phyloP scores from a whole-genome alignment of 2,329 filamentous ascomycete genomes.

The Neopestalotiopsis rosae region DNA sequence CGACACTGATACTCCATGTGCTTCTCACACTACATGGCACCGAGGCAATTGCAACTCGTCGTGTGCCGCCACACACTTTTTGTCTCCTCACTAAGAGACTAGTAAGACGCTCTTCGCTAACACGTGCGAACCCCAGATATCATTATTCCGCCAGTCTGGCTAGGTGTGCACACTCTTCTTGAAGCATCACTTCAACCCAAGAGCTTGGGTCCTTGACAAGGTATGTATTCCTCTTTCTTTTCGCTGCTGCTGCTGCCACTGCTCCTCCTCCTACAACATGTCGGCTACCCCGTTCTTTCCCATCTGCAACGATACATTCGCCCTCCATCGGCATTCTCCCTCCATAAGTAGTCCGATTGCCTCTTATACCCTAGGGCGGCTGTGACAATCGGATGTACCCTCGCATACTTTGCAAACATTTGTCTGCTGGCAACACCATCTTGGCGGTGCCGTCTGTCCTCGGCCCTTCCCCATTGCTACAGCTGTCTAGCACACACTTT shows the following conservation, averaged over 20 bases:
- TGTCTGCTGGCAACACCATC: constrained; percentile 35
- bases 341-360: constrained; percentile 6
- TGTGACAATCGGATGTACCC: constrained; percentile 36
- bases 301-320: constrained; percentile 42
- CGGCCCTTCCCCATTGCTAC: constrained; percentile 38
- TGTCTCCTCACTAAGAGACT: constrained; percentile 3
- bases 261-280: constrained; percentile 20
- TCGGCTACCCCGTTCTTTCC: constrained; percentile 28
- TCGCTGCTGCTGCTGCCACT: neutral
- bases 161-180: constrained; percentile 18
- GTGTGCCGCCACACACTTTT: neutral
- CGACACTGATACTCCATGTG: constrained; percentile 18
- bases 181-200: constrained; percentile 14
- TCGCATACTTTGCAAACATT: constrained; percentile 36
- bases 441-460: constrained; percentile 33
- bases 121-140: neutral
- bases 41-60: constrained; percentile 3
- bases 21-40: constrained; percentile 27
- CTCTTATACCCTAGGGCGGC: constrained; percentile 32
- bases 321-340: constrained; percentile 30
- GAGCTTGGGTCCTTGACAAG: constrained; percentile 23
- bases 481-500: constrained; percentile 37
- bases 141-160: constrained; percentile 11
- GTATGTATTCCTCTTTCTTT: constrained; percentile 32
- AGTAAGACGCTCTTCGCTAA: constrained; percentile 25